These are phyloP conservation scores for Isabelozyma pseudorhagii DNA, from an alignment of 805 yeast species.

Conservation along the genomic window DNA sequence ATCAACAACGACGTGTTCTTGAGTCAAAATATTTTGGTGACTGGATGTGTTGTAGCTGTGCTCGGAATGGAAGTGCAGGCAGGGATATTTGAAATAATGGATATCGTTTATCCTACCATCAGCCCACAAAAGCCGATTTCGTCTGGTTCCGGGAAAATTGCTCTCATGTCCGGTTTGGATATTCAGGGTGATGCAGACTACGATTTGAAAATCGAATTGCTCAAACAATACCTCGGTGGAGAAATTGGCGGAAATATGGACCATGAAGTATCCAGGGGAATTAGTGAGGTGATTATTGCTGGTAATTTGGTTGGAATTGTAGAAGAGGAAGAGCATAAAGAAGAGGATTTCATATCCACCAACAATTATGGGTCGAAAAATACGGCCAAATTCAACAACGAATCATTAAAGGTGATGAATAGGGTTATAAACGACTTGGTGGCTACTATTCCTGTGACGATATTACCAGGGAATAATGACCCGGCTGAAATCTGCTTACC, in stretches of 20 bases:
- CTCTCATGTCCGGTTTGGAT: conserved; percentile 75
- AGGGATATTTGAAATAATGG: conserved; percentile 83
- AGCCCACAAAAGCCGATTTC: conserved; percentile 50
- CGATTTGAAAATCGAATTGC: conserved; percentile 48
- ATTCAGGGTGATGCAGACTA: conserved; percentile 46
- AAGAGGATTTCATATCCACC: conserved; percentile 24
- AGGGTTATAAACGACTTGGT: conserved; percentile 54
- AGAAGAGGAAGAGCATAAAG: conserved; percentile 20
- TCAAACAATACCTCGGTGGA: conserved; percentile 72
- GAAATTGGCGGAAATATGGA: conserved; percentile 47
- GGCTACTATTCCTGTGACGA: conserved; percentile 60
- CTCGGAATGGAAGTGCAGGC: conserved; percentile 81
- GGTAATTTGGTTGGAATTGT: conserved; percentile 61
- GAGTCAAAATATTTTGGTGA: conserved; percentile 59
- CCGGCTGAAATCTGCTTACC: conserved; percentile 86
- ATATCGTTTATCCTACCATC: conserved; percentile 66
- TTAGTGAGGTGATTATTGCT: conserved; percentile 59
- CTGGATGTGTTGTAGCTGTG: conserved; percentile 86
- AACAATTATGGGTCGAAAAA: conserved; percentile 52
- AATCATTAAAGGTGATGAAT: conserved; percentile 56
- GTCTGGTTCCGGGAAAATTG: conserved; percentile 40
- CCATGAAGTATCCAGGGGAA: conserved; percentile 18
- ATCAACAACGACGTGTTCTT: conserved; percentile 62
- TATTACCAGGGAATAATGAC: conserved; percentile 84
- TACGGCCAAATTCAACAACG: conserved; percentile 48